A percentile compares a stretch with the other conserved stretches of the same genome.
phyloP scores from a whole-genome alignment of 805 yeast genomes.

The Wickerhamomyces queroliae region DNA sequence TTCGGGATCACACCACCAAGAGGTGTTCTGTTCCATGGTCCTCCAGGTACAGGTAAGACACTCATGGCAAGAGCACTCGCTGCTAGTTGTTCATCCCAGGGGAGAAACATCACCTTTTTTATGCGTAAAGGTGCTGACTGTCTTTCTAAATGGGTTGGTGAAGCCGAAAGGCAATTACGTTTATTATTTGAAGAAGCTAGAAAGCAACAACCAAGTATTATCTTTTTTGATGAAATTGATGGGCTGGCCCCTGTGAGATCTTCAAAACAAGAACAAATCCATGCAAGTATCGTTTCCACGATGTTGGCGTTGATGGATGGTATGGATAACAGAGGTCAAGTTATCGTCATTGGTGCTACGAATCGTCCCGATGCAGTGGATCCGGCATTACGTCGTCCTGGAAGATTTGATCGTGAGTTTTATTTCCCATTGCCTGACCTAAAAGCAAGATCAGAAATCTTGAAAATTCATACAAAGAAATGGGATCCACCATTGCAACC shows the following conservation, averaged over 20 bases:
- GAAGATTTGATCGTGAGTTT: slow-evolving; percentile 94
- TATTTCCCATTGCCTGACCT: slow-evolving; percentile 90
- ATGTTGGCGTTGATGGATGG: slow-evolving; percentile 97
- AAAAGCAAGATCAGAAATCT: slow-evolving; percentile 70
- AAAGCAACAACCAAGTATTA: slow-evolving; percentile 91
- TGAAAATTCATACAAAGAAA: slow-evolving; percentile 79
- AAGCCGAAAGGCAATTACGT: slow-evolving; percentile 92
- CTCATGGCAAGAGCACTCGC: slow-evolving; percentile 97
- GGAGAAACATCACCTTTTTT: slow-evolving; percentile 85
- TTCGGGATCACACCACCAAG: slow-evolving; percentile 94
- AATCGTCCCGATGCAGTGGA: slow-evolving; percentile 98
- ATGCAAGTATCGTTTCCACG: slow-evolving; percentile 95
- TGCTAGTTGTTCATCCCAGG: slow-evolving; percentile 84
- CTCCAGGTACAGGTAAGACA: slow-evolving; percentile 99
- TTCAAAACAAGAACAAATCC: slow-evolving; percentile 96
- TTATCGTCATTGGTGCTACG: slow-evolving; percentile 96
- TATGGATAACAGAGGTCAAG: slow-evolving; percentile 98
- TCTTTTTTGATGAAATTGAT: slow-evolving; percentile 96
- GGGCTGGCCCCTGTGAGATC: slow-evolving; percentile 98
- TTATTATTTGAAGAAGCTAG: slow-evolving; percentile 92
- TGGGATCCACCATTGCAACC: slow-evolving; percentile 75
- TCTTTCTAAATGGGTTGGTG: slow-evolving; percentile 98
- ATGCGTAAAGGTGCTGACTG: slow-evolving; percentile 99
- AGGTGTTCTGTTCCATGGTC: slow-evolving; percentile 97
- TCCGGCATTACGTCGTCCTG: slow-evolving; percentile 95